phyloP scores from a whole-genome alignment of 2,329 filamentous ascomycete species.

The Monilinia polystroma region DNA sequence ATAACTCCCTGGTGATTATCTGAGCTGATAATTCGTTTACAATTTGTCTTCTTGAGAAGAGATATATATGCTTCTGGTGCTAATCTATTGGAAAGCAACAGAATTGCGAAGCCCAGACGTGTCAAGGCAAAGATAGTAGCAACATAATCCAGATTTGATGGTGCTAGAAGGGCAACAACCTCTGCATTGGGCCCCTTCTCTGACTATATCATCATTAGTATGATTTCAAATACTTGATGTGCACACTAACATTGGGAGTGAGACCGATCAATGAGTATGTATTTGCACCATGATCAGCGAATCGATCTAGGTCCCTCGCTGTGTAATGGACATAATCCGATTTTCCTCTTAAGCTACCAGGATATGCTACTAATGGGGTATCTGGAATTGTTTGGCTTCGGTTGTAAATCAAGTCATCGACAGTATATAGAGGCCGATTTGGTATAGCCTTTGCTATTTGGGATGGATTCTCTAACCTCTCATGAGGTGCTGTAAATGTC shows the following conservation, averaged over 20 bases:
- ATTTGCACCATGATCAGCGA: slow-evolving; percentile 35
- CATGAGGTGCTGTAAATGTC: slow-evolving; percentile 12
- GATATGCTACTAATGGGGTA: slow-evolving; percentile 35
- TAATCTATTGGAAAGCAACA: slow-evolving; percentile 55
- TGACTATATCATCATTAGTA: neutral
- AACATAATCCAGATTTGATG: slow-evolving; percentile 49
- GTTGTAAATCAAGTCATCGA: slow-evolving; percentile 35
- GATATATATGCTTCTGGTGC: slow-evolving; percentile 51
- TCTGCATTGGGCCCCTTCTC: slow-evolving; percentile 14
- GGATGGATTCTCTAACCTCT: neutral
- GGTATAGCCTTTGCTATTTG: neutral
- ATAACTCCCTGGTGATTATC: slow-evolving; percentile 24
- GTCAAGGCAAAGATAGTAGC: slow-evolving; percentile 53
- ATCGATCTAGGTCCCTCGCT: slow-evolving; percentile 37
- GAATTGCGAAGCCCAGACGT: slow-evolving; percentile 52
- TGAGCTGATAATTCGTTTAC: slow-evolving; percentile 21
- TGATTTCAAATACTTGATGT: neutral
- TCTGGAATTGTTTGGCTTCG: slow-evolving; percentile 32
- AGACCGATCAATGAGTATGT: slow-evolving; percentile 32
- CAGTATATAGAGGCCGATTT: slow-evolving; percentile 23
- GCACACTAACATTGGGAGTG: slow-evolving; percentile 24
- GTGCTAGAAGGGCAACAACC: slow-evolving; percentile 31
- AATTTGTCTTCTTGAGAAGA: slow-evolving; percentile 46
- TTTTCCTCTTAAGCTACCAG: slow-evolving; percentile 27
- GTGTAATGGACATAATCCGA: slow-evolving; percentile 37